Percentiles rank a stretch among this genome's conserved stretches.
Conservation (phyloP, 2,329 filamentous ascomycete species). For the Plectosphaerella cucumerina region DNA sequence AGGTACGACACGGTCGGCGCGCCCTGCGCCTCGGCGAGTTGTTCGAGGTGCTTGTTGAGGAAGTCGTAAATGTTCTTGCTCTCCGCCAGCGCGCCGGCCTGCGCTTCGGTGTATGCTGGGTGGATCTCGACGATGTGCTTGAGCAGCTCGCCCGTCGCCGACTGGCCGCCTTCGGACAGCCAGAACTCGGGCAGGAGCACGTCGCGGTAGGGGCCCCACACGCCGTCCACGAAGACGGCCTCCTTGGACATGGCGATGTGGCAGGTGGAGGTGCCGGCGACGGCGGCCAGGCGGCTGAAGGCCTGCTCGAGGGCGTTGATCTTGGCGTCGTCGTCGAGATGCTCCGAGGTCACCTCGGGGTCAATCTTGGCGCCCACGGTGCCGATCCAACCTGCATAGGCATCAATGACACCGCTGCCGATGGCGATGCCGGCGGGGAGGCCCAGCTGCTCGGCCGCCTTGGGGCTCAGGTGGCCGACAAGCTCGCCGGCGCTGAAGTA, state of each 20-base stretch:
- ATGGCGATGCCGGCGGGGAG: constrained; percentile 84
- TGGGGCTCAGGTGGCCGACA: constrained; percentile 78
- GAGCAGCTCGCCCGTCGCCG: constrained; percentile 89
- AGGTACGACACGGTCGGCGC: constrained; percentile 82
- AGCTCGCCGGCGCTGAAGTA: constrained; percentile 91
- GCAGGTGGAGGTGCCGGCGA: constrained; percentile 95
- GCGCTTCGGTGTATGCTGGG: constrained; percentile 78
- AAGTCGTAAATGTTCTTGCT: constrained; percentile 93
- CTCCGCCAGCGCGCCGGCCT: constrained; percentile 73
- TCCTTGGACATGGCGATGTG: constrained; percentile 93
- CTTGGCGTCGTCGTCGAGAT: constrained; percentile 62
- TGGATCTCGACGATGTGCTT: constrained; percentile 95
- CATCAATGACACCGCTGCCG: constrained; percentile 95
- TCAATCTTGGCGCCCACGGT: constrained; percentile 96
- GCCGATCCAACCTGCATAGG: constrained; percentile 97
- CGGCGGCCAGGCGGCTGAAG: constrained; percentile 86
- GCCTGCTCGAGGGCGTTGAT: constrained; percentile 89
- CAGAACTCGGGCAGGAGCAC: constrained; percentile 88
- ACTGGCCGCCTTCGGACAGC: constrained; percentile 97
- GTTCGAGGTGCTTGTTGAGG: constrained; percentile 79
- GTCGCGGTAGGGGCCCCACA: constrained; percentile 96
- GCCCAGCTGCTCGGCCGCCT: constrained; percentile 78
- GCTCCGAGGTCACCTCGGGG: constrained; percentile 51
- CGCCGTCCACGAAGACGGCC: constrained; percentile 88
- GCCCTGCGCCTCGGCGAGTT: constrained; percentile 63